These are phyloP conservation scores for Maudiozyma humilis DNA, from an alignment of 1,139 yeast species.

Conservation along the genomic window DNA sequence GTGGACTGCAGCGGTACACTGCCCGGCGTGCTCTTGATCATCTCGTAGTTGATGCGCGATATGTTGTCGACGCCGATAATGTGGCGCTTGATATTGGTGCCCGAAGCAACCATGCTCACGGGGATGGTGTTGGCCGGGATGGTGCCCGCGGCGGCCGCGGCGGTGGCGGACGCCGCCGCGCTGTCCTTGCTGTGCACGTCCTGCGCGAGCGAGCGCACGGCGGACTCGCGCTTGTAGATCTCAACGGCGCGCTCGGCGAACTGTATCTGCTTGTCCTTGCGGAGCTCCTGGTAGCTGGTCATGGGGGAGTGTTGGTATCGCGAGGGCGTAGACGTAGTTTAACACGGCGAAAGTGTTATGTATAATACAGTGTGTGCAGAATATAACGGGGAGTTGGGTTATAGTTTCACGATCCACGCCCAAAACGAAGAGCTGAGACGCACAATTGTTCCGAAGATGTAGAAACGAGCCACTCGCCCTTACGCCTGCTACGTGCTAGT, in stretches of 20 bases:
- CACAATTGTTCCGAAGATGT: too few species aligned
- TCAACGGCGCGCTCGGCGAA: slow-evolving; percentile 11
- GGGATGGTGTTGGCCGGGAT: background rate
- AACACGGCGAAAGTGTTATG: too few species aligned
- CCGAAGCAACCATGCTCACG: slow-evolving; percentile 6
- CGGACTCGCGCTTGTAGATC: slow-evolving; percentile 6
- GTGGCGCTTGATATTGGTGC: slow-evolving; percentile 23
- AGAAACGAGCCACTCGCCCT: too few species aligned
- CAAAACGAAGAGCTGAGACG: too few species aligned
- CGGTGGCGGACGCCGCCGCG: background rate
- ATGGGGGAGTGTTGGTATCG: too few species aligned
- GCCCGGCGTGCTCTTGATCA: slow-evolving; percentile 30
- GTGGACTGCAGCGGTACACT: slow-evolving; percentile 11
- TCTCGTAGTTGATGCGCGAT: slow-evolving; percentile 30
- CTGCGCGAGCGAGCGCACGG: slow-evolving; percentile 7
- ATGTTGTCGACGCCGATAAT: slow-evolving; percentile 29
- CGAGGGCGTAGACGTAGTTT: too few species aligned
- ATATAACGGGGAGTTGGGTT: too few species aligned
- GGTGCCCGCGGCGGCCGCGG: background rate
- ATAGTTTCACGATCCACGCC: too few species aligned
- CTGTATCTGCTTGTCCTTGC: slow-evolving; percentile 12
- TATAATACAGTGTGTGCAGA: too few species aligned
- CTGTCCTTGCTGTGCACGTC: slow-evolving; percentile 7
- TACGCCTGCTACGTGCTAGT: too few species aligned
- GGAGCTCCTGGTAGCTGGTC: slow-evolving; percentile 2